Conservation (phyloP, 2,329 filamentous ascomycete species). For the Ophiostoma perfectum region DNA sequence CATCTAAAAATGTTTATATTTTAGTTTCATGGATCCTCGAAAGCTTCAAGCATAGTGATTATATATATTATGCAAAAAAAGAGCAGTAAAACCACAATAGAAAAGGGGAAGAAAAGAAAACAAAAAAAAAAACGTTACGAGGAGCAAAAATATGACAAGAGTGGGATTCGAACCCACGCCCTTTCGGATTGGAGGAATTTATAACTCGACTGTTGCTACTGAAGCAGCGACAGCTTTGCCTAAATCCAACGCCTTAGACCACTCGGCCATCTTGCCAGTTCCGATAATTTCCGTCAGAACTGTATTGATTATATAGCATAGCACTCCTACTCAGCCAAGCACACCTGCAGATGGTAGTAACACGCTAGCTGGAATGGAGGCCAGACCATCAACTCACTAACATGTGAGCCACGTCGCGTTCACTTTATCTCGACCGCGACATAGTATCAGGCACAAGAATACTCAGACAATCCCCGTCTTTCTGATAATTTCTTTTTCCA, state of each 20-base stretch:
- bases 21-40: too few species aligned
- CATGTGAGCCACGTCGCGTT: not conserved
- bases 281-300: constrained; percentile 21
- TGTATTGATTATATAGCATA: not conserved
- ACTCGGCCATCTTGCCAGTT: constrained; percentile 29
- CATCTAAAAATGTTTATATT: too few species aligned
- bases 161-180: constrained; percentile 30
- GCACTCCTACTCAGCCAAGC: not conserved
- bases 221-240: constrained; percentile 15
- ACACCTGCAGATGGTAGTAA: too few species aligned
- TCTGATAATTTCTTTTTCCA: not conserved
- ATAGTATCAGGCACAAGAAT: not conserved
- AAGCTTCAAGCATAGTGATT: too few species aligned
- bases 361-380: too few species aligned
- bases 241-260: constrained; percentile 30
- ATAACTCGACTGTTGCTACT: constrained; percentile 1
- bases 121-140: not conserved
- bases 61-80: too few species aligned
- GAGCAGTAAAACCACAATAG: not conserved
- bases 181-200: constrained; percentile 28
- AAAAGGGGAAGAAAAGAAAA: not conserved
- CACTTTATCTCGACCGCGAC: not conserved
- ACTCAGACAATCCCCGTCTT: not conserved
- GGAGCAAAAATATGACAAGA: constrained; percentile 26
- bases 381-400: not conserved